phyloP scores from a whole-genome alignment of 176 grass and related monocot genomes.

The Lolium rigidum region DNA sequence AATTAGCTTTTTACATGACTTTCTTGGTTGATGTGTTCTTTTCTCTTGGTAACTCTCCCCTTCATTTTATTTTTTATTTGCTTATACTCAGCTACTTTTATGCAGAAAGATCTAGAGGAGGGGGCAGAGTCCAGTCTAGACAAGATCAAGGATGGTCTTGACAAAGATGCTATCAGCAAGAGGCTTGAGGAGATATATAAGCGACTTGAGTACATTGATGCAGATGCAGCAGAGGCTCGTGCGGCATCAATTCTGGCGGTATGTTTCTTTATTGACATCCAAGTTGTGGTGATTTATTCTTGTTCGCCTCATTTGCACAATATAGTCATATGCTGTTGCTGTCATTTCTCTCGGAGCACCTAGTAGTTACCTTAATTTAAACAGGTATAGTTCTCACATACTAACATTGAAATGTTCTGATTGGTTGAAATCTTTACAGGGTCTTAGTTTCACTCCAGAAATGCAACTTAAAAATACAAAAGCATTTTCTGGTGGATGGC shows the following conservation, averaged over 20 bases:
- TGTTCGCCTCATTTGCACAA: background rate
- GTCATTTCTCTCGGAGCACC: background rate
- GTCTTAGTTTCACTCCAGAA: constrained; percentile 96
- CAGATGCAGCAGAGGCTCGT: constrained; percentile 91
- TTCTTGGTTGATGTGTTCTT: background rate
- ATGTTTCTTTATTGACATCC: constrained; percentile 41
- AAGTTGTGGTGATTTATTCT: constrained; percentile 6
- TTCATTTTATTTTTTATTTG: constrained; percentile 19
- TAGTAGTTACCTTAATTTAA: constrained; percentile 22
- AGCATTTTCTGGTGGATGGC: constrained; percentile 96
- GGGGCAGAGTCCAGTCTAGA: constrained; percentile 61
- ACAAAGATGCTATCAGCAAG: constrained; percentile 82
- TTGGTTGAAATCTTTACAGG: constrained; percentile 59
- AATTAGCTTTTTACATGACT: background rate
- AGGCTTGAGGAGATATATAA: constrained; percentile 96
- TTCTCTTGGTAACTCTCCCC: background rate
- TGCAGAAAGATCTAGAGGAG: constrained; percentile 92
- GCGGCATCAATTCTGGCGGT: constrained; percentile 96
- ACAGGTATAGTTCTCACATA: background rate
- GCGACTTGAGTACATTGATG: constrained; percentile 88
- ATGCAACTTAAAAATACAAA: constrained; percentile 87
- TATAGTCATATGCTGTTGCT: background rate
- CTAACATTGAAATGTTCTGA: constrained; percentile 35
- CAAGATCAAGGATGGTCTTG: constrained; percentile 53
- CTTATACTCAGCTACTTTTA: constrained; percentile 39